A percentile compares a stretch with the other conserved stretches of the same genome.
Conservation (phyloP, 305 asterid genomes). For the Rubia occidens region DNA sequence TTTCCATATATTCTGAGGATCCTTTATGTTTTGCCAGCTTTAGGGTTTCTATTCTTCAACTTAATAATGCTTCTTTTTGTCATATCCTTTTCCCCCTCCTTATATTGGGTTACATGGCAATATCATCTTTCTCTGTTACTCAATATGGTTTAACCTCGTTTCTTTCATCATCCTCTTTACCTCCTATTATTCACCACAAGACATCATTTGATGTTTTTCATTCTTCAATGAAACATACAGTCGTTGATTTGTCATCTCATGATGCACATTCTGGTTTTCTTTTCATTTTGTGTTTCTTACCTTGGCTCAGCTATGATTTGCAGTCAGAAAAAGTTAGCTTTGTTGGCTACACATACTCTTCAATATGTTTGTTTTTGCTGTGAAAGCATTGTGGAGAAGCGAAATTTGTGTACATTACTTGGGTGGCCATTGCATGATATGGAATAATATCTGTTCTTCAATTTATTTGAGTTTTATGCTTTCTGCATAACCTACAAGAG, state of each 20-base stretch:
- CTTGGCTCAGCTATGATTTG: neutral
- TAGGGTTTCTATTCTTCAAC: neutral
- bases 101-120: neutral
- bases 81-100: neutral
- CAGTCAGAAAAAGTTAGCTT: neutral
- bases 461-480: too few relatives aligned
- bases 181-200: neutral
- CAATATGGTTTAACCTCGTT: neutral
- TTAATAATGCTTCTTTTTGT: neutral
- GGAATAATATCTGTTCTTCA: neutral
- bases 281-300: neutral
- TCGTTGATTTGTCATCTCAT: neutral
- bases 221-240: neutral
- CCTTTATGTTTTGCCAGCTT: neutral
- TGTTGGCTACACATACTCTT: neutral
- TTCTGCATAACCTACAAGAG: neutral
- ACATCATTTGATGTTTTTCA: neutral
- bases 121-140: neutral
- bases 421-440: neutral
- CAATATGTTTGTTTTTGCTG: neutral
- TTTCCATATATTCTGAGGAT: neutral
- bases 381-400: neutral
- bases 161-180: neutral
- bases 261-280: neutral
- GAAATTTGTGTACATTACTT: neutral